phyloP scores from a whole-genome alignment of 768 basidiomycete species.

The Collybia sordida region DNA sequence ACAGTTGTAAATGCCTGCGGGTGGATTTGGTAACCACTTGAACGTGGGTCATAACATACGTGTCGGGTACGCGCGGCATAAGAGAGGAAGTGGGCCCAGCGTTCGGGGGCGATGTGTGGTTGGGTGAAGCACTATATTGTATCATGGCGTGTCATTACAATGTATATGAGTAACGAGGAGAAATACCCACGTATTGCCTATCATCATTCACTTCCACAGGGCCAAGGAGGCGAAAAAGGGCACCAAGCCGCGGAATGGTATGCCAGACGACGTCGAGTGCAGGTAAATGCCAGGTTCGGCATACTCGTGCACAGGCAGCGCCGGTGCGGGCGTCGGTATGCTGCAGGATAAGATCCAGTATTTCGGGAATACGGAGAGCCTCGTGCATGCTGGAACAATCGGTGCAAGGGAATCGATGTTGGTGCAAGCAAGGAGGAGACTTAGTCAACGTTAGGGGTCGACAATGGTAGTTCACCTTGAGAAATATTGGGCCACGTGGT shows the following conservation, averaged over 20 bases:
- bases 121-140: slow-evolving; percentile 7
- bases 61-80: slow-evolving; percentile 21
- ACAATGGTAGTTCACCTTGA: too few species aligned
- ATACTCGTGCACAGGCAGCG: slow-evolving; percentile 16
- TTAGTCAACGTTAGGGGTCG: too few species aligned
- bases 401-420: too few species aligned
- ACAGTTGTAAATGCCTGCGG: slow-evolving; percentile 8
- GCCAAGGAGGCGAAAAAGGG: slow-evolving; percentile 17
- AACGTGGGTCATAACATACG: slow-evolving; percentile 9
- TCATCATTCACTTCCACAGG: slow-evolving; percentile 8
- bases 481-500: too few species aligned
- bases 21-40: slow-evolving; percentile 4
- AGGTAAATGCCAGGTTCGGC: slow-evolving; percentile 16
- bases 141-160: too few species aligned
- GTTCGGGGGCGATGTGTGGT: slow-evolving; percentile 14
- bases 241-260: slow-evolving; percentile 16
- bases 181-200: slow-evolving; percentile 6
- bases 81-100: slow-evolving; percentile 18
- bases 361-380: slow-evolving; percentile 17
- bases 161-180: background rate
- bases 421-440: too few species aligned
- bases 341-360: slow-evolving; percentile 15
- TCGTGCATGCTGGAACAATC: too few species aligned
- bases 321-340: slow-evolving; percentile 7
- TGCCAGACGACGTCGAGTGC: slow-evolving; percentile 20